phyloP scores from a whole-genome alignment of 106 monocot genomes.

The Apostasia shenzhenica region DNA sequence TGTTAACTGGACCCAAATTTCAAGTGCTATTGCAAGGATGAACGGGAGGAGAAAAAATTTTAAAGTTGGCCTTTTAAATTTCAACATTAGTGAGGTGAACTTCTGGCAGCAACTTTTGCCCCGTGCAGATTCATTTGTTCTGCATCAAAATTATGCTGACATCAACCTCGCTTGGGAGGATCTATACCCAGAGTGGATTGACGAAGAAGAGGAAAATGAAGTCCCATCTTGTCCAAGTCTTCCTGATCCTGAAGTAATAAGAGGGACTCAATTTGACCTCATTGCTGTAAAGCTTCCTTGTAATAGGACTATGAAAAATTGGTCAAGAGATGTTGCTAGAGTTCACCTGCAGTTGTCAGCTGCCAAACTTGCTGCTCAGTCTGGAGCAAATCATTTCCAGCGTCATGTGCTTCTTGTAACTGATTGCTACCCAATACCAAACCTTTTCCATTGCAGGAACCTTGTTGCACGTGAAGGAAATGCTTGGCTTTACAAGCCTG shows the following conservation, averaged over 20 bases:
- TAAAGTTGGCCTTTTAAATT: slow-evolving; percentile 65
- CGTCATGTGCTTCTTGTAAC: slow-evolving; percentile 65
- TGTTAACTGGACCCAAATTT: slow-evolving; percentile 56
- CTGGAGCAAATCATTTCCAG: not conserved
- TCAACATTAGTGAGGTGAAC: slow-evolving; percentile 61
- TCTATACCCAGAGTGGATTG: slow-evolving; percentile 96
- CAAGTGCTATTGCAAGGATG: slow-evolving; percentile 18
- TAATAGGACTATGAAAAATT: slow-evolving; percentile 29
- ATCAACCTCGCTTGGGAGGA: slow-evolving; percentile 61
- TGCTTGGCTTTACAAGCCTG: slow-evolving; percentile 68
- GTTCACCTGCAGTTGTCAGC: slow-evolving; percentile 79
- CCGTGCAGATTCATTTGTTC: slow-evolving; percentile 15
- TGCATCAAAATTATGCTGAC: slow-evolving; percentile 30
- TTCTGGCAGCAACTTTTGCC: slow-evolving; percentile 52
- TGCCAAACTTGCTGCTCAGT: slow-evolving; percentile 46
- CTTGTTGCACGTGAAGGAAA: slow-evolving; percentile 41
- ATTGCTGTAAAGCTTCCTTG: slow-evolving; percentile 92
- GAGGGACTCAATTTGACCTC: slow-evolving; percentile 27
- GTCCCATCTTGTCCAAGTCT: slow-evolving; percentile 61
- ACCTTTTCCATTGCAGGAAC: slow-evolving; percentile 69
- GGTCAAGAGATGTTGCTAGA: slow-evolving; percentile 79
- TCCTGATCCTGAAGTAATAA: slow-evolving; percentile 41
- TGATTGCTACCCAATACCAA: slow-evolving; percentile 71
- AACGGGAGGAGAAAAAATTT: slow-evolving; percentile 15
- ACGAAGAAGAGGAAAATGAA: slow-evolving; percentile 76